Conservation (phyloP, 208 protist species). For the Acanthamoeba sp. region DNA sequence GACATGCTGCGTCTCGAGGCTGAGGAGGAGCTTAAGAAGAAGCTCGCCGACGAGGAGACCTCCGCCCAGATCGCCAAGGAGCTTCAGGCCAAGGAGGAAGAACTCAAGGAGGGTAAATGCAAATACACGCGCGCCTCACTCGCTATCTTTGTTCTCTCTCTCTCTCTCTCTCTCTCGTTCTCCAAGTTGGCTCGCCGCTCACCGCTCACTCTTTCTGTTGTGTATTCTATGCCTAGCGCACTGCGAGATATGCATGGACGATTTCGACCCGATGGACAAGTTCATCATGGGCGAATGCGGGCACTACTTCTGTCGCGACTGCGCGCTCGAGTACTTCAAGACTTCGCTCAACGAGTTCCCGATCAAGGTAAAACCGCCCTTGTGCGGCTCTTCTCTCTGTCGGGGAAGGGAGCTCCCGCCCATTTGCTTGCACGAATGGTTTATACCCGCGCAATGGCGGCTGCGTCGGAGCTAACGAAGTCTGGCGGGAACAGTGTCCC, state of each 20-base stretch:
- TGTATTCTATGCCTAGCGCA: not conserved
- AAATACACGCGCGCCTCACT: not conserved
- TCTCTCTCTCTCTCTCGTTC: not conserved
- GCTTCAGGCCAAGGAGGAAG: slow-evolving; percentile 66
- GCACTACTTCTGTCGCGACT: slow-evolving; percentile 63
- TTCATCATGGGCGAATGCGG: slow-evolving; percentile 67
- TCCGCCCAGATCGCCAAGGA: slow-evolving; percentile 33
- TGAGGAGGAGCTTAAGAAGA: not conserved
- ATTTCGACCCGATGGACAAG: slow-evolving; percentile 72
- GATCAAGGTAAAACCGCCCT: slow-evolving; percentile 36
- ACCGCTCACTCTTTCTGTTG: not conserved
- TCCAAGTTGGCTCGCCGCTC: not conserved
- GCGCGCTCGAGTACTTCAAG: slow-evolving; percentile 65
- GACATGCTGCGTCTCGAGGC: slow-evolving; percentile 46
- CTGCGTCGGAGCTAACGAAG: no score
- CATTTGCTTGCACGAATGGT: no score
- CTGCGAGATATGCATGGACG: slow-evolving; percentile 63
- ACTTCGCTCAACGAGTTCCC: slow-evolving; percentile 48
- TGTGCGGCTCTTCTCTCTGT: not conserved
- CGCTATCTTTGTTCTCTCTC: not conserved
- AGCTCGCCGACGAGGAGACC: slow-evolving; percentile 14
- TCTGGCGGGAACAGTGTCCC: no score
- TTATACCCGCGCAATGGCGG: no score
- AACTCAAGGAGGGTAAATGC: slow-evolving; percentile 51
- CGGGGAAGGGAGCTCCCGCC: no score